Evolutionary conservation across 805 yeast species (phyloP).

Genomic region (Metschnikowia orientalis): DNA sequence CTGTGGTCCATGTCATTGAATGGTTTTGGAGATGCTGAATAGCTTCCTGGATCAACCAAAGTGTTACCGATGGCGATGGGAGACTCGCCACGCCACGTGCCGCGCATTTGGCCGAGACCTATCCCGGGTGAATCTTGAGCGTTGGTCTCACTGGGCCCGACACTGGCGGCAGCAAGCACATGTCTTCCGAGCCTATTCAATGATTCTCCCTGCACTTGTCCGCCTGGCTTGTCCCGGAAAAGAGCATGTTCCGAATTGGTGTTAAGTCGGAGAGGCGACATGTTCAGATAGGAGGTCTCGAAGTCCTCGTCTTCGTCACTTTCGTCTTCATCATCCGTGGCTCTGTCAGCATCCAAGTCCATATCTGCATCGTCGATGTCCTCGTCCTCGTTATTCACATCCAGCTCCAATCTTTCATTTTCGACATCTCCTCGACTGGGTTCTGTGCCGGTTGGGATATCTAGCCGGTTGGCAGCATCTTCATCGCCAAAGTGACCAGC

Average conservation of each 20-base stretch:
- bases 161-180: too few species aligned
- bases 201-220: too few species aligned
- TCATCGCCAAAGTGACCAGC: too few species aligned
- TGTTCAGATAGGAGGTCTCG: conserved; percentile 7
- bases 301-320: conserved; percentile 19
- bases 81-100: conserved; percentile 3
- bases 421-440: background rate
- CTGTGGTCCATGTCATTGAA: too few species aligned
- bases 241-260: conserved; percentile 6
- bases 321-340: conserved; percentile 13
- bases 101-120: conserved; percentile 3
- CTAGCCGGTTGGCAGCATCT: background rate
- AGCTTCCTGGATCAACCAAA: conserved; percentile 2
- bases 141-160: too few species aligned
- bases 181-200: too few species aligned
- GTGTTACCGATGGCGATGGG: conserved; percentile 1
- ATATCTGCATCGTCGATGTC: conserved; percentile 11
- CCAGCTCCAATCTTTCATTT: too few species aligned
- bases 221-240: too few species aligned
- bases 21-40: conserved; percentile 1
- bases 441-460: background rate
- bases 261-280: conserved; percentile 13
- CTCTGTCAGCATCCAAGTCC: conserved; percentile 9
- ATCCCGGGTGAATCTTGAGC: too few species aligned
- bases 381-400: conserved; percentile 4